Evolutionary conservation across 768 basidiomycete genomes (phyloP).

Genomic region (Termitomyces sp.): DNA sequence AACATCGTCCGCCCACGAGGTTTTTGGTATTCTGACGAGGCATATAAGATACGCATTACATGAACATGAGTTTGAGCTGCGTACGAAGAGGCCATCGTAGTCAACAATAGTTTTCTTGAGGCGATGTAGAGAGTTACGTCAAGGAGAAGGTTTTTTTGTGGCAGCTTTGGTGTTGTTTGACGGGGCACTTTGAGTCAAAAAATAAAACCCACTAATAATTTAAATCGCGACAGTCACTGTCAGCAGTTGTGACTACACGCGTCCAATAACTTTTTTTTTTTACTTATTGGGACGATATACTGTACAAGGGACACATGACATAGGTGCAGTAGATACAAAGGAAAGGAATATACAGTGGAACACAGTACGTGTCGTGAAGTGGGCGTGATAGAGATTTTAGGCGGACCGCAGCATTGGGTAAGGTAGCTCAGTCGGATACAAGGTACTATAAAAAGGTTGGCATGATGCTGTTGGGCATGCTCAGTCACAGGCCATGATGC

Average conservation of each 20-base stretch:
- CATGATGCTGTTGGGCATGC: constrained; percentile 15
- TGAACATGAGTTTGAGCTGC: neutral
- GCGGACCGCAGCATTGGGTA: constrained; percentile 13
- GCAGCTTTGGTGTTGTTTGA: neutral
- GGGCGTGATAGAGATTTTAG: constrained; percentile 8
- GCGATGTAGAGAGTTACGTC: neutral
- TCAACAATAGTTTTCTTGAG: neutral
- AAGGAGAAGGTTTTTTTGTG: neutral
- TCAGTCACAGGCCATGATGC: neutral
- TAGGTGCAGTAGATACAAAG: constrained; percentile 7
- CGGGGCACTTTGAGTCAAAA: neutral
- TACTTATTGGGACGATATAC: constrained; percentile 4
- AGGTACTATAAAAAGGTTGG: constrained; percentile 11
- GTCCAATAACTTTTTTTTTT: neutral
- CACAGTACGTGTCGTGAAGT: constrained; percentile 6
- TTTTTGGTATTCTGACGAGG: constrained; percentile 49
- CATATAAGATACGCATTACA: neutral
- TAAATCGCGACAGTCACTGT: neutral
- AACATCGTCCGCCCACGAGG: constrained; percentile 87
- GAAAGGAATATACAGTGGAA: constrained; percentile 8
- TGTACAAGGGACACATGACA: constrained; percentile 15
- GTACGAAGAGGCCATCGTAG: constrained; percentile 5
- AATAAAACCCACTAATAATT: neutral
- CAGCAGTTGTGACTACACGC: neutral
- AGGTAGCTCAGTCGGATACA: constrained; percentile 11